Evolutionary conservation across 106 monocot species (phyloP).

Genomic region (Ottelia alismoides): DNA sequence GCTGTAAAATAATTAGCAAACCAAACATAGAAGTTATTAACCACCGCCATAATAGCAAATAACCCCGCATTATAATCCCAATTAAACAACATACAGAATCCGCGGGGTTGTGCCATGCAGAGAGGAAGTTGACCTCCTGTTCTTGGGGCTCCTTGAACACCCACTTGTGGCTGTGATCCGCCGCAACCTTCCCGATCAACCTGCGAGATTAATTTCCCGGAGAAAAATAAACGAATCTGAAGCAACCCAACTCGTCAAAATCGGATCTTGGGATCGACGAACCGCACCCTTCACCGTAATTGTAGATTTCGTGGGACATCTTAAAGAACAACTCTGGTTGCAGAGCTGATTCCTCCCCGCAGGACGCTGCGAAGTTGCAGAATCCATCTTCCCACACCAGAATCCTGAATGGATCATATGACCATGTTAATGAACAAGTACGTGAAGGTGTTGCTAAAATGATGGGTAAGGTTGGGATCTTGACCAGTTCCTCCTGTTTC

Average conservation of each 20-base stretch:
- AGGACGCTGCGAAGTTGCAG: constrained; percentile 88
- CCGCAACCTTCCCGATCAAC: constrained; percentile 90
- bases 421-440: no score
- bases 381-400: constrained; percentile 98
- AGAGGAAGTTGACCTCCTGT: constrained; percentile 58
- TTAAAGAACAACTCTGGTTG: constrained; percentile 99
- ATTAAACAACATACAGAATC: constrained; percentile 92
- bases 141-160: constrained; percentile 79
- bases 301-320: constrained; percentile 99
- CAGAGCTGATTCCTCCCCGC: constrained; percentile 18
- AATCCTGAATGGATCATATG: constrained; percentile 38
- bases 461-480: no score
- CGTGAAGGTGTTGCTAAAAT: no score
- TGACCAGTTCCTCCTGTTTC: constrained; percentile 32
- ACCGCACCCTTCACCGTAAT: constrained; percentile 89
- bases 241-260: no score
- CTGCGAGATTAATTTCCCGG: constrained; percentile 17
- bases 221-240: background rate
- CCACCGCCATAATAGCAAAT: no score
- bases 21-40: no score
- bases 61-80: no score
- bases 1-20: no score
- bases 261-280: background rate
- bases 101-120: constrained; percentile 73
- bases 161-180: constrained; percentile 96